Evolutionary conservation across 805 yeast genomes (phyloP).

Genomic region (Priceomyces fermenticarens): DNA sequence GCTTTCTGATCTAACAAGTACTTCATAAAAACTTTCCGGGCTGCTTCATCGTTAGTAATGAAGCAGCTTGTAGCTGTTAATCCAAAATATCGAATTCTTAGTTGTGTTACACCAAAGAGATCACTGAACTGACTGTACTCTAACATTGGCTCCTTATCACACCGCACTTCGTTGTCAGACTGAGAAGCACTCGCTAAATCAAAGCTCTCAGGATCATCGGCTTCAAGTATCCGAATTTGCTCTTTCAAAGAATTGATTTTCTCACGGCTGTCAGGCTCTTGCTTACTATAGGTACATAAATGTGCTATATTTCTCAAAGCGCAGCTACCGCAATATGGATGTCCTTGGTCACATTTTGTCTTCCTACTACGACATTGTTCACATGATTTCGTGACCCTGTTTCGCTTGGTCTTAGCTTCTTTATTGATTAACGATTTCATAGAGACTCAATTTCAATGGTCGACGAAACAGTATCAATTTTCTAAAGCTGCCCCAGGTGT

Average conservation of each 20-base stretch:
- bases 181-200: neutral
- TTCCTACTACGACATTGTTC: slow-evolving; percentile 37
- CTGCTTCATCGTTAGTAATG: too few relatives aligned
- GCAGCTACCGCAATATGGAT: slow-evolving; percentile 38
- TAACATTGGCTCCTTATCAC: neutral
- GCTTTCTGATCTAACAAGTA: too few relatives aligned
- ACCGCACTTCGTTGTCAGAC: neutral
- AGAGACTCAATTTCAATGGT: neutral
- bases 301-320: slow-evolving; percentile 30
- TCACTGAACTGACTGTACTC: slow-evolving; percentile 30
- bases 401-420: slow-evolving; percentile 23
- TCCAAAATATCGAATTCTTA: too few relatives aligned
- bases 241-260: neutral
- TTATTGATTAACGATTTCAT: neutral
- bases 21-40: too few relatives aligned
- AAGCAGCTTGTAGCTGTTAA: too few relatives aligned
- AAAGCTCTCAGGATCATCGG: too few relatives aligned
- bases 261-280: neutral
- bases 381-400: slow-evolving; percentile 47
- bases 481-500: too few relatives aligned
- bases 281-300: too few relatives aligned
- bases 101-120: slow-evolving; percentile 22
- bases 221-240: neutral
- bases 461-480: neutral
- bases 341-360: slow-evolving; percentile 36